Evolutionary conservation across 1,284 basidiomycete genomes (phyloP).

Genomic region (Flammula alnicola): DNA sequence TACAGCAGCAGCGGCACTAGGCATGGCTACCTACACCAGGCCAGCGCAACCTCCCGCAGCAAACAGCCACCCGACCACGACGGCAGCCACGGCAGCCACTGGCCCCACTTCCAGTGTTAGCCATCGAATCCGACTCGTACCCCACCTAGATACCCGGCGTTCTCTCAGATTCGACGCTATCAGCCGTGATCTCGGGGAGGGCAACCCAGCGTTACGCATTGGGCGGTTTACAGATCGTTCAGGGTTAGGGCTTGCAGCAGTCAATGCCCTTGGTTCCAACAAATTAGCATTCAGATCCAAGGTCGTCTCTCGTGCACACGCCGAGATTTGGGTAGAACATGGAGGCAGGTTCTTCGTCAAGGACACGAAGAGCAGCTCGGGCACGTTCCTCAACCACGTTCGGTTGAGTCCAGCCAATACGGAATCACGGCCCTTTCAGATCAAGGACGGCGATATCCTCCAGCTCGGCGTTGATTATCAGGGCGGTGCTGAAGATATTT

Average conservation of each 20-base stretch:
- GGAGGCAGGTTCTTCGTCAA: slow-evolving; percentile 82
- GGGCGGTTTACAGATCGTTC: slow-evolving; percentile 90
- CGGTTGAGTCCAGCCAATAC: slow-evolving; percentile 84
- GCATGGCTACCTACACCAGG: slow-evolving; percentile 19
- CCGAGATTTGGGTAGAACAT: slow-evolving; percentile 87
- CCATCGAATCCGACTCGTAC: slow-evolving; percentile 84
- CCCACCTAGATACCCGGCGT: slow-evolving; percentile 89
- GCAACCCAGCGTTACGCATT: slow-evolving; percentile 78
- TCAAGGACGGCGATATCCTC: slow-evolving; percentile 94
- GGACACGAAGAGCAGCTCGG: slow-evolving; percentile 90
- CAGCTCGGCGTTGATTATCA: slow-evolving; percentile 99
- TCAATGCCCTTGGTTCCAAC: slow-evolving; percentile 74
- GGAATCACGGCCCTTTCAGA: slow-evolving; percentile 77
- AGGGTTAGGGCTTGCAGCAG: slow-evolving; percentile 67
- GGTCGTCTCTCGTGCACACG: slow-evolving; percentile 93
- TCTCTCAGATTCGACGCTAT: slow-evolving; percentile 95
- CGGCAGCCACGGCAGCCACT: slow-evolving; percentile 15
- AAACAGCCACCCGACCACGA: background rate
- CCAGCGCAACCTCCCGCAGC: slow-evolving; percentile 1
- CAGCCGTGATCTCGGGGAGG: slow-evolving; percentile 78
- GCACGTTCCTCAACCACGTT: slow-evolving; percentile 97
- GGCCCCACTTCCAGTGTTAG: slow-evolving; percentile 17
- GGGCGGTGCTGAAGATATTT: slow-evolving; percentile 96
- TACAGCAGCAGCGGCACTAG: slow-evolving; percentile 28
- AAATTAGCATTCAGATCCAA: slow-evolving; percentile 97